phyloP scores from a whole-genome alignment of 345 rosid species.

The Citrus cavaleriei region DNA sequence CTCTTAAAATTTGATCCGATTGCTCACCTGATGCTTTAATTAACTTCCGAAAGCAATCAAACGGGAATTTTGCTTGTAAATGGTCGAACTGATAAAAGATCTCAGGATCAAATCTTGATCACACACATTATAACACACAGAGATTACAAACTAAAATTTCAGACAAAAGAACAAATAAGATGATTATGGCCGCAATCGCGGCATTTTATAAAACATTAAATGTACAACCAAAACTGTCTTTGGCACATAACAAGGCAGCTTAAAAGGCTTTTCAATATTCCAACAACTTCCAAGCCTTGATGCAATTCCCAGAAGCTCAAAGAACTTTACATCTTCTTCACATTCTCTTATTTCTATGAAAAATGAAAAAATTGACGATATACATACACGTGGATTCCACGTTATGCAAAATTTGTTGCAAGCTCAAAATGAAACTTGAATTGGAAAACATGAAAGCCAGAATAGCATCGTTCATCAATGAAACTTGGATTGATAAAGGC shows the following conservation, averaged over 20 bases:
- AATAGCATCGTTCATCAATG: slow-evolving; percentile 6
- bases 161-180: background rate
- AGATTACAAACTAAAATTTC: background rate
- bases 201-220: slow-evolving; percentile 8
- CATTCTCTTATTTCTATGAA: slow-evolving; percentile 26
- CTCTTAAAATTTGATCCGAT: no score
- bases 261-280: background rate
- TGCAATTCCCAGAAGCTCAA: slow-evolving; percentile 21
- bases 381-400: slow-evolving; percentile 16
- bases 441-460: background rate
- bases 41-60: background rate
- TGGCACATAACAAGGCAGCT: slow-evolving; percentile 10
- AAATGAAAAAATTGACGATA: slow-evolving; percentile 12
- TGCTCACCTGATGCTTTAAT: no score
- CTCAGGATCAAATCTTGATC: no score
- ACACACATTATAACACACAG: no score
- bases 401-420: slow-evolving; percentile 15
- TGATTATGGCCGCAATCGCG: background rate
- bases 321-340: slow-evolving; percentile 23
- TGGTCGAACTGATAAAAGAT: no score
- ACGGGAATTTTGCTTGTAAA: background rate
- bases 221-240: background rate
- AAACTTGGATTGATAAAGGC: background rate
- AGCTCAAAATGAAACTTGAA: slow-evolving; percentile 10
- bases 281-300: background rate